phyloP scores from a whole-genome alignment of 2,329 filamentous ascomycete genomes.

The Kalmusia sp. region DNA sequence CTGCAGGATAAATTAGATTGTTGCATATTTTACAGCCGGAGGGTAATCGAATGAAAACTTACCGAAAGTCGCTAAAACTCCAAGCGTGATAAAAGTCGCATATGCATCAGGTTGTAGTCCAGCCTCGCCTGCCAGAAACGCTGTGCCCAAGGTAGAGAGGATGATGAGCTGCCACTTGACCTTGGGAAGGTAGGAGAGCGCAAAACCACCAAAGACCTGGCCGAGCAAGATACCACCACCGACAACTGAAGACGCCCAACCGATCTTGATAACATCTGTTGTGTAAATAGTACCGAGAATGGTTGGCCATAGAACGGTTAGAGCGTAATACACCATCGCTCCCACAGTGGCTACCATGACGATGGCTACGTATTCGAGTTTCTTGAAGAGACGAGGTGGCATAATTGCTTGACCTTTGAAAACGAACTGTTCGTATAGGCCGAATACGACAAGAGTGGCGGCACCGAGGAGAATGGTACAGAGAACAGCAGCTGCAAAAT shows the following conservation, averaged over 20 bases:
- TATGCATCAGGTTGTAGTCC: slow-evolving; percentile 8
- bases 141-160: slow-evolving; percentile 28
- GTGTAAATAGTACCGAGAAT: slow-evolving; percentile 38
- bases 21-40: too few species aligned
- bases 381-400: slow-evolving; percentile 42
- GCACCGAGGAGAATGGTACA: slow-evolving; percentile 22
- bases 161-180: slow-evolving; percentile 43
- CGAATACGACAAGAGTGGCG: slow-evolving; percentile 33
- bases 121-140: slow-evolving; percentile 33
- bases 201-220: slow-evolving; percentile 38
- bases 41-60: too few species aligned
- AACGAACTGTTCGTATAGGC: slow-evolving; percentile 31
- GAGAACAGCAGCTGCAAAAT: slow-evolving; percentile 26
- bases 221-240: slow-evolving; percentile 42
- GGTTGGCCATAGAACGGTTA: slow-evolving; percentile 41
- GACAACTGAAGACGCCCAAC: slow-evolving; percentile 40
- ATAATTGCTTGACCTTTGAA: slow-evolving; percentile 41
- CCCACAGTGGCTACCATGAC: slow-evolving; percentile 37
- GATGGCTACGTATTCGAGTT: slow-evolving; percentile 32
- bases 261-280: slow-evolving; percentile 32
- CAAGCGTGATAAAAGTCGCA: slow-evolving; percentile 14
- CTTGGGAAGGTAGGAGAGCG: slow-evolving; percentile 34
- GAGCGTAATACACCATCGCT: slow-evolving; percentile 42
- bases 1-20: too few species aligned
- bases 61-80: slow-evolving; percentile 13